phyloP scores from a whole-genome alignment of 2,329 filamentous ascomycete genomes.

The Cytospora paraplurivora region DNA sequence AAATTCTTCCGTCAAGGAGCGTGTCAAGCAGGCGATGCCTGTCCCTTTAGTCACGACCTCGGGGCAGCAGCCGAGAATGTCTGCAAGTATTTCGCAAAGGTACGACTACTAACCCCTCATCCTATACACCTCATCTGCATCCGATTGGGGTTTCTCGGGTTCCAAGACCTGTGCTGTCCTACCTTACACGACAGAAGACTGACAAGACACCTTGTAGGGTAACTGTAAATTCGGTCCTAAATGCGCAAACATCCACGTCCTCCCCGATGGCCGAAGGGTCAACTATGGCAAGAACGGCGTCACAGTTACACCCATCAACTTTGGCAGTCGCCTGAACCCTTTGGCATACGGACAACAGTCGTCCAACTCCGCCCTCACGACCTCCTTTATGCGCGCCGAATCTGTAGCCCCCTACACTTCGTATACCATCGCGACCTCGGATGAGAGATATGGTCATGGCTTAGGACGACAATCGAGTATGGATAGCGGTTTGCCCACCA shows the following conservation, averaged over 20 bases:
- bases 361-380: conserved; percentile 71
- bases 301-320: conserved; percentile 63
- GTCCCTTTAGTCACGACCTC: conserved; percentile 93
- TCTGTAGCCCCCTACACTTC: conserved; percentile 51
- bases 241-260: conserved; percentile 93
- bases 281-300: conserved; percentile 75
- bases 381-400: conserved; percentile 68
- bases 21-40: conserved; percentile 93
- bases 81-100: conserved; percentile 99
- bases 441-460: conserved; percentile 46
- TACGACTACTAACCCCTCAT: conserved; percentile 43
- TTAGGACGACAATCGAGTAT: conserved; percentile 53
- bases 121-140: background rate
- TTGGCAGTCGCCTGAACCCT: conserved; percentile 68
- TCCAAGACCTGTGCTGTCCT: background rate
- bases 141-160: background rate
- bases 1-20: conserved; percentile 98
- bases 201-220: conserved; percentile 57
- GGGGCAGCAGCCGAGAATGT: conserved; percentile 82
- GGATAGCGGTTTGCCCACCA: conserved; percentile 58
- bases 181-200: conserved; percentile 9
- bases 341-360: conserved; percentile 64
- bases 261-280: conserved; percentile 89
- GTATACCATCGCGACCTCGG: conserved; percentile 48
- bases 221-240: conserved; percentile 99